These are phyloP conservation scores for Tillandsia leiboldiana DNA, from an alignment of 176 grass and related monocot species.

Conservation along the genomic window DNA sequence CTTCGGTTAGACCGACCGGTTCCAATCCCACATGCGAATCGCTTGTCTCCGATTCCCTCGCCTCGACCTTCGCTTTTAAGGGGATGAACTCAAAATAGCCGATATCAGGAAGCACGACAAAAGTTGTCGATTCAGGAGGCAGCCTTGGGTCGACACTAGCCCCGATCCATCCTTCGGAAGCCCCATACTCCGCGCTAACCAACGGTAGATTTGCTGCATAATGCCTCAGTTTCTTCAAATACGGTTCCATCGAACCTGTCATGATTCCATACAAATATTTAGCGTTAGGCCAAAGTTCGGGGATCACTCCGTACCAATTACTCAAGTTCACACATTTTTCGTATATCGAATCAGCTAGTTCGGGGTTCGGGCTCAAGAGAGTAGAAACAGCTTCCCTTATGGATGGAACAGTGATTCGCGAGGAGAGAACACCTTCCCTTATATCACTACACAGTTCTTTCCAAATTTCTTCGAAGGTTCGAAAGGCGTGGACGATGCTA, in stretches of 20 bases:
- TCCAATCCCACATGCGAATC: constrained; percentile 28
- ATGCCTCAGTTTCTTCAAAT: constrained; percentile 70
- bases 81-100: constrained; percentile 95
- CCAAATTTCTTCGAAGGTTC: constrained; percentile 67
- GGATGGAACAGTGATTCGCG: constrained; percentile 32
- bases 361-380: constrained; percentile 41
- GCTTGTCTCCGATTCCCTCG: background rate
- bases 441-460: constrained; percentile 77
- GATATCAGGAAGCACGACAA: constrained; percentile 78
- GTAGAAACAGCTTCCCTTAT: constrained; percentile 49
- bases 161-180: constrained; percentile 80
- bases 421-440: constrained; percentile 38
- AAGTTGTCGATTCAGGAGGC: constrained; percentile 52
- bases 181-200: constrained; percentile 72
- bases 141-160: constrained; percentile 48
- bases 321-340: constrained; percentile 38
- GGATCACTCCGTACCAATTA: constrained; percentile 93
- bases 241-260: constrained; percentile 91
- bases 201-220: constrained; percentile 69
- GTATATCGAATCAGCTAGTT: constrained; percentile 50
- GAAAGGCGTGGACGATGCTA: constrained; percentile 77
- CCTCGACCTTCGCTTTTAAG: constrained; percentile 6
- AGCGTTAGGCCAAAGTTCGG: constrained; percentile 69
- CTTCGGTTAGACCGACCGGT: constrained; percentile 61
- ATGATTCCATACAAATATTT: constrained; percentile 86